Conservation (phyloP, 2,329 filamentous ascomycete genomes). For the Cercospora sp. region DNA sequence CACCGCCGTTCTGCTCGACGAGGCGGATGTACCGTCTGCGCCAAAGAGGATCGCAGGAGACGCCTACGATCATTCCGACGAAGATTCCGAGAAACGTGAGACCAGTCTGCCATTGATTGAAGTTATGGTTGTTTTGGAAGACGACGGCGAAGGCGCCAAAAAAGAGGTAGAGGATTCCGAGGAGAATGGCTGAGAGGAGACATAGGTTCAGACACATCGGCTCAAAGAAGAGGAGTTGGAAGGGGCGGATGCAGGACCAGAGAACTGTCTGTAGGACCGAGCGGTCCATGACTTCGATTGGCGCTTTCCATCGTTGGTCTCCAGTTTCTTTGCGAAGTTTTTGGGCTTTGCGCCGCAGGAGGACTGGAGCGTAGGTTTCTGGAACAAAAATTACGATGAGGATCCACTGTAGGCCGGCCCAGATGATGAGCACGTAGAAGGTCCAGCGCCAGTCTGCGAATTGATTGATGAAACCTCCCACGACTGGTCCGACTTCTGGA, state of each 20-base stretch:
- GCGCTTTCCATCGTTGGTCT: slow-evolving; percentile 68
- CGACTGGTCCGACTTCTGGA: slow-evolving; percentile 58
- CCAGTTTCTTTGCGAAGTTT: slow-evolving; percentile 71
- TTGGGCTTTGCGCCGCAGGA: slow-evolving; percentile 71
- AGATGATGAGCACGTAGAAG: slow-evolving; percentile 82
- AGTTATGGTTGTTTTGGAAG: slow-evolving; percentile 71
- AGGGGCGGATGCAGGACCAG: slow-evolving; percentile 62
- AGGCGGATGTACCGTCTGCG: slow-evolving; percentile 57
- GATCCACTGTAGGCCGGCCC: slow-evolving; percentile 65
- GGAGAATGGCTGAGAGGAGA: slow-evolving; percentile 77
- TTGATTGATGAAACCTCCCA: slow-evolving; percentile 82
- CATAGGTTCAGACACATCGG: slow-evolving; percentile 85
- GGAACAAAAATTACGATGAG: slow-evolving; percentile 73
- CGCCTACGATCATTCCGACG: slow-evolving; percentile 66
- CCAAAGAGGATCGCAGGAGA: slow-evolving; percentile 67
- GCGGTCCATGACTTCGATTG: slow-evolving; percentile 70
- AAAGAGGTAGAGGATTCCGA: slow-evolving; percentile 87
- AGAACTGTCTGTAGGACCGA: slow-evolving; percentile 61
- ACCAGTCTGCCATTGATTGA: slow-evolving; percentile 78
- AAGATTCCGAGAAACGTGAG: slow-evolving; percentile 71
- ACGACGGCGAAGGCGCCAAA: slow-evolving; percentile 82
- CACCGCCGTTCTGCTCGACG: slow-evolving; percentile 55
- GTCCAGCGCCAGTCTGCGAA: slow-evolving; percentile 72
- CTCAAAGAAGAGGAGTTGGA: slow-evolving; percentile 70
- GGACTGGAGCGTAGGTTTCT: slow-evolving; percentile 73